Evolutionary conservation across 495 filamentous ascomycete genomes (phyloP).

Genomic region (Lichenothelia convexa): DNA sequence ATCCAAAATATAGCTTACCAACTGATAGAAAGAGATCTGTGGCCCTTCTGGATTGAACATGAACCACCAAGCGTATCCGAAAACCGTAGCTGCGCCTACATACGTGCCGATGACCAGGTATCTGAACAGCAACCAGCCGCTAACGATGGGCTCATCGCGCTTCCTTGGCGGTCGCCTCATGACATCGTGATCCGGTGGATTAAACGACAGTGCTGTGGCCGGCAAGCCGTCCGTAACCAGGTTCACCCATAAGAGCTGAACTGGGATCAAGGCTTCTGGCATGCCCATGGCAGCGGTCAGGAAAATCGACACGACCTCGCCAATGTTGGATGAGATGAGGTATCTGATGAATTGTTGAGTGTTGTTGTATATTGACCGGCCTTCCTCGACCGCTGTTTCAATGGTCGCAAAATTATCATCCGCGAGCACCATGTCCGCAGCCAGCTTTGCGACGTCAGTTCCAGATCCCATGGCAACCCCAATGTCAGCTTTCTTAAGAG

Average conservation of each 20-base stretch:
- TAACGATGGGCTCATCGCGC: conserved; percentile 78
- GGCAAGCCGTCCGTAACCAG: conserved; percentile 95
- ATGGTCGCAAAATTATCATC: conserved; percentile 99
- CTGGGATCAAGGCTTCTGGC: conserved; percentile 94
- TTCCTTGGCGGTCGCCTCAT: conserved; percentile 84
- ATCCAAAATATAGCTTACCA: conserved; percentile 30
- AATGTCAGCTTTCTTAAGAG: conserved; percentile 96
- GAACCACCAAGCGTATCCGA: conserved; percentile 99
- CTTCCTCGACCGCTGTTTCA: conserved; percentile 87
- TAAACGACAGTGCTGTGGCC: conserved; percentile 92
- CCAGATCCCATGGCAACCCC: conserved; percentile 98
- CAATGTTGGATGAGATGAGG: conserved; percentile 96
- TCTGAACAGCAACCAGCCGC: conserved; percentile 92
- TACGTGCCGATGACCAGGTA: conserved; percentile 95
- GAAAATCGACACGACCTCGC: conserved; percentile 99
- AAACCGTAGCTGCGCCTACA: conserved; percentile 87
- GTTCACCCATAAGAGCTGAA: conserved; percentile 98
- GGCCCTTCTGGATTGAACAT: conserved; percentile 88
- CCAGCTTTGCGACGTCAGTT: conserved; percentile 92
- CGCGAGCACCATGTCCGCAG: conserved; percentile 95
- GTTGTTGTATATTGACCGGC: conserved; percentile 98
- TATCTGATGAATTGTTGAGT: conserved; percentile 99
- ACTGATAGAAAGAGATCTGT: conserved; percentile 79
- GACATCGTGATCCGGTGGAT: conserved; percentile 90
- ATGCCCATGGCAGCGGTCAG: conserved; percentile 90